A percentile compares a stretch with the other conserved stretches of the same genome.
Conservation (phyloP, 2,329 filamentous ascomycete genomes). For the Penicillium sp. region DNA sequence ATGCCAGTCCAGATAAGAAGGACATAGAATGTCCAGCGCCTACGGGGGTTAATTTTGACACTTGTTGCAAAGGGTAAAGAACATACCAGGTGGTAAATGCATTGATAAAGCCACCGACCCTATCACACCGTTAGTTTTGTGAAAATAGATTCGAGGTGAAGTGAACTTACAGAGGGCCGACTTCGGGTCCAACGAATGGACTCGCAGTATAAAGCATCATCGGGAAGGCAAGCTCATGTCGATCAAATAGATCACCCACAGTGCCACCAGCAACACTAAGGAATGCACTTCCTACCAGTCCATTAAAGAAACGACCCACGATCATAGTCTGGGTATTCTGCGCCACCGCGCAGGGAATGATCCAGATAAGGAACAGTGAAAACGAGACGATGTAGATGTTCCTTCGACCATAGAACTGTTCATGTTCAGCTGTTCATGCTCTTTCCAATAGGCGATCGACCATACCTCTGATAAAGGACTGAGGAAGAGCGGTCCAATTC, state of each 20-base stretch:
- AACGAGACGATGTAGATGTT: slow-evolving; percentile 76
- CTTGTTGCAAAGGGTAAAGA: not conserved
- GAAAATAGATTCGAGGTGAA: not conserved
- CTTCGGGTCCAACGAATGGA: slow-evolving; percentile 55
- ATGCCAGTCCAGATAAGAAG: slow-evolving; percentile 74
- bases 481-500: slow-evolving; percentile 59
- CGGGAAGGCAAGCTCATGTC: slow-evolving; percentile 65
- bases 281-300: slow-evolving; percentile 49
- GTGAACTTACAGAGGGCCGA: slow-evolving; percentile 49
- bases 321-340: slow-evolving; percentile 76
- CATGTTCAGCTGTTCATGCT: not conserved
- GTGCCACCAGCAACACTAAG: slow-evolving; percentile 74
- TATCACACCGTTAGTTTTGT: slow-evolving; percentile 21
- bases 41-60: slow-evolving; percentile 18
- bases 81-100: slow-evolving; percentile 60
- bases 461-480: slow-evolving; percentile 58
- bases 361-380: slow-evolving; percentile 68
- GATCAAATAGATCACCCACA: slow-evolving; percentile 72
- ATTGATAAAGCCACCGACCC: slow-evolving; percentile 73
- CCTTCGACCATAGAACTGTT: slow-evolving; percentile 71
- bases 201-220: slow-evolving; percentile 75
- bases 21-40: slow-evolving; percentile 78
- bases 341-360: slow-evolving; percentile 78
- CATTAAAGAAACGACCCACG: slow-evolving; percentile 66
- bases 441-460: not conserved